phyloP scores from a whole-genome alignment of 441 rosid genomes.

The Brassica hybrid region DNA sequence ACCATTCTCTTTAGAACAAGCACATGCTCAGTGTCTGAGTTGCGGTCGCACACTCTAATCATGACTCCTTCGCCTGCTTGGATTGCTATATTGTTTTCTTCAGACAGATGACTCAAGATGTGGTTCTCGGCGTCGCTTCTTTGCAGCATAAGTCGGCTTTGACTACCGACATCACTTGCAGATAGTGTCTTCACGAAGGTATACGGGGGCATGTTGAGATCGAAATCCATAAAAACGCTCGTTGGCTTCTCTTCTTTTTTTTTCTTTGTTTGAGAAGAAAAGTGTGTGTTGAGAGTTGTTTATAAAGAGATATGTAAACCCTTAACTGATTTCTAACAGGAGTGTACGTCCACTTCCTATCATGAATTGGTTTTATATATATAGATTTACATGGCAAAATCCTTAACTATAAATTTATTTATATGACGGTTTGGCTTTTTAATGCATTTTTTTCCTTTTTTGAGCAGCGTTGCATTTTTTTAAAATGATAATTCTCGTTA shows the following conservation, averaged over 20 bases:
- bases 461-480: background rate
- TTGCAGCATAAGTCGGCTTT: background rate
- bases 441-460: background rate
- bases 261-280: slow-evolving; percentile 1
- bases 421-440: background rate
- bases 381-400: background rate
- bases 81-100: background rate
- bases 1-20: background rate
- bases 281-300: background rate
- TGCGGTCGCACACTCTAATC: background rate
- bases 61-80: background rate
- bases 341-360: background rate
- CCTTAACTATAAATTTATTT: background rate
- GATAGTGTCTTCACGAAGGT: background rate
- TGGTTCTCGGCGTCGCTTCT: background rate
- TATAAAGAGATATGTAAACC: background rate
- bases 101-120: slow-evolving; percentile 3
- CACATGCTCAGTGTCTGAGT: background rate
- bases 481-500: background rate
- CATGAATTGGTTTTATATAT: background rate
- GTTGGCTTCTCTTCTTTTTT: background rate
- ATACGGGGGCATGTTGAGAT: slow-evolving; percentile 3
- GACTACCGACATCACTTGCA: background rate
- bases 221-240: background rate
- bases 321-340: background rate